phyloP scores from a whole-genome alignment of 192 early-diverging fungal genomes.

The Gorgonomyces haynaldii region DNA sequence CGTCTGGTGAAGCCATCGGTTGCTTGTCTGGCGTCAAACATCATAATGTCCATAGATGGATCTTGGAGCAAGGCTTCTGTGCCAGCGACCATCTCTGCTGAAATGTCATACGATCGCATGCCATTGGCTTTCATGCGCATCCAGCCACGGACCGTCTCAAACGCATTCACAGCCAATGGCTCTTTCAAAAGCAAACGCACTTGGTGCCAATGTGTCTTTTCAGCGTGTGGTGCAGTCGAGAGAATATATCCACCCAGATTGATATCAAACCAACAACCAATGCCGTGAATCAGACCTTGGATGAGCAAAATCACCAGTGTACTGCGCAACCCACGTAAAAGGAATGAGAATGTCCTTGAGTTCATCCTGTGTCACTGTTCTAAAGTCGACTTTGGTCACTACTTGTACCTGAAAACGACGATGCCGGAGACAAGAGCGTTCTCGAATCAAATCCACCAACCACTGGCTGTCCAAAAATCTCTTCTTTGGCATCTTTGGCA shows the following conservation, averaged over 20 bases:
- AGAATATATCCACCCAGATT: conserved; percentile 65
- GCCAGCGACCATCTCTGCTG: conserved; percentile 56
- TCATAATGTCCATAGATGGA: conserved; percentile 25
- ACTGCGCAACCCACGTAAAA: conserved; percentile 64
- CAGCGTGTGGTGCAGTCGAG: conserved; percentile 73
- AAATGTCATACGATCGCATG: conserved; percentile 83
- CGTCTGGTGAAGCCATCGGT: conserved; percentile 25
- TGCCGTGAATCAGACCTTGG: conserved; percentile 66
- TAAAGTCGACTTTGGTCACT: conserved; percentile 60
- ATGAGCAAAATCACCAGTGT: conserved; percentile 49
- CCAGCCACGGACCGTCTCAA: conserved; percentile 71
- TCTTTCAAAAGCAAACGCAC: conserved; percentile 87
- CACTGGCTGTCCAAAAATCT: conserved; percentile 62
- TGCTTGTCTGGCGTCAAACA: conserved; percentile 19
- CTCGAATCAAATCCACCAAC: conserved; percentile 16
- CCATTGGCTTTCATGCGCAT: conserved; percentile 79
- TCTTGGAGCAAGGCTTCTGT: conserved; percentile 30
- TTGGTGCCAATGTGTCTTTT: conserved; percentile 97
- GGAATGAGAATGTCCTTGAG: conserved; percentile 79
- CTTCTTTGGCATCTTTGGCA: conserved; percentile 71
- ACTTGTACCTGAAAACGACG: neutral
- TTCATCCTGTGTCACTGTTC: conserved; percentile 61
- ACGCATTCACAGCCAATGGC: conserved; percentile 90
- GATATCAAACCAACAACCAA: conserved; percentile 97
- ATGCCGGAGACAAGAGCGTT: conserved; percentile 6